Evolutionary conservation across 345 rosid genomes (phyloP).

Genomic region (Rhizophora apiculata): DNA sequence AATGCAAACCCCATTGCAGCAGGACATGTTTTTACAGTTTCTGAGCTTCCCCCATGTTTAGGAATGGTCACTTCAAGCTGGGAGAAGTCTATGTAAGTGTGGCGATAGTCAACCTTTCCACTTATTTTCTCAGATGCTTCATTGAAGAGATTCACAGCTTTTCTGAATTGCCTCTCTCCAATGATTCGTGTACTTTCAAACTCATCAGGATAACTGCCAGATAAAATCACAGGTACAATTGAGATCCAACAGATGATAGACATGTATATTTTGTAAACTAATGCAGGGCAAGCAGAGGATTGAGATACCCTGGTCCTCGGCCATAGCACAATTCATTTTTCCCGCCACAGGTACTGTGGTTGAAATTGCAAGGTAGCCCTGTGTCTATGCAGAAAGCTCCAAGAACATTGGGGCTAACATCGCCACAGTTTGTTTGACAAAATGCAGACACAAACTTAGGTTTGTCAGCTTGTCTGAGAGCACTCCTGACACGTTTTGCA

Average conservation of each 20-base stretch:
- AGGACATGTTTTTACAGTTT: slow-evolving; percentile 70
- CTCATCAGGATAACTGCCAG: slow-evolving; percentile 78
- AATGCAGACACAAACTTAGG: slow-evolving; percentile 89
- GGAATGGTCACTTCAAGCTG: no score
- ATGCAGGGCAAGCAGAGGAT: not conserved
- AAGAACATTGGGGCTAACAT: slow-evolving; percentile 92
- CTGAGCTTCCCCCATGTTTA: slow-evolving; percentile 58
- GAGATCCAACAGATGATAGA: no score
- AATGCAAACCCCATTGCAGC: slow-evolving; percentile 95
- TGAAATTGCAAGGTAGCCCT: slow-evolving; percentile 89
- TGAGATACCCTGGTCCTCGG: slow-evolving; percentile 85
- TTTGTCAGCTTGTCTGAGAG: slow-evolving; percentile 60
- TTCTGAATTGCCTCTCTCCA: slow-evolving; percentile 82
- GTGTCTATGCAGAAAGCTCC: slow-evolving; percentile 87
- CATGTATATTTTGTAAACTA: not conserved
- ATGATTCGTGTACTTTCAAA: slow-evolving; percentile 87
- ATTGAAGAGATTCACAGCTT: slow-evolving; percentile 69
- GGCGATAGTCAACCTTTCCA: slow-evolving; percentile 76
- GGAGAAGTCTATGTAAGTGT: slow-evolving; percentile 71
- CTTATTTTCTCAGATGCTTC: slow-evolving; percentile 68
- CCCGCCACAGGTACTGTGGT: slow-evolving; percentile 91
- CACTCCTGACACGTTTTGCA: slow-evolving; percentile 75
- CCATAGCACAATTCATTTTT: slow-evolving; percentile 87
- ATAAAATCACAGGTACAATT: no score
- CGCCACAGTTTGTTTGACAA: slow-evolving; percentile 95